A percentile compares a stretch with the other conserved stretches of the same genome.
Evolutionary conservation across 2,329 filamentous ascomycete species (phyloP).

Genomic region (Fusarium begoniae): DNA sequence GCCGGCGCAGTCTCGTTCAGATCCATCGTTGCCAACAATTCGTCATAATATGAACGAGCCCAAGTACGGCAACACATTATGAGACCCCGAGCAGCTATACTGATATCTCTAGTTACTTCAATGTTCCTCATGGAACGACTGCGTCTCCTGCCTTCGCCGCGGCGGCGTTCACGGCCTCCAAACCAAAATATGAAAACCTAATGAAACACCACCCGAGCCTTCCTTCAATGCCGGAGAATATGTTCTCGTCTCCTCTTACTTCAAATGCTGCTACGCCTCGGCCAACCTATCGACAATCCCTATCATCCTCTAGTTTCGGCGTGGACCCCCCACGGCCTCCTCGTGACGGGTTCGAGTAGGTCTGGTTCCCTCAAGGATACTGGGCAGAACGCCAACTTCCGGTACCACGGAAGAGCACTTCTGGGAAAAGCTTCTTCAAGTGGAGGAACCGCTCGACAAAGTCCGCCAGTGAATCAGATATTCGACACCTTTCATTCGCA

Average conservation of each 20-base stretch:
- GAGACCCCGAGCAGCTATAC: background rate
- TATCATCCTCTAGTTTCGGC: slow-evolving; percentile 37
- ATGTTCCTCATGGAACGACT: slow-evolving; percentile 35
- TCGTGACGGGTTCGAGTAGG: slow-evolving; percentile 66
- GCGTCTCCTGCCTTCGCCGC: slow-evolving; percentile 28
- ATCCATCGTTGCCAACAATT: slow-evolving; percentile 10
- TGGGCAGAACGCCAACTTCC: slow-evolving; percentile 65
- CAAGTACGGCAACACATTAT: slow-evolving; percentile 28
- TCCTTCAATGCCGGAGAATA: slow-evolving; percentile 19
- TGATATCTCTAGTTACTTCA: slow-evolving; percentile 46
- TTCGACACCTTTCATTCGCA: slow-evolving; percentile 27
- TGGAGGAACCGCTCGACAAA: slow-evolving; percentile 53
- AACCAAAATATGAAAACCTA: slow-evolving; percentile 3
- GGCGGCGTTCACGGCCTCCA: background rate
- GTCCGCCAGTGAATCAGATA: slow-evolving; percentile 48
- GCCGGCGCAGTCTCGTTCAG: slow-evolving; percentile 27
- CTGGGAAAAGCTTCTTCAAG: slow-evolving; percentile 50
- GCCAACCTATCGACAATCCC: background rate
- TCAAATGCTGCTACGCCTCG: slow-evolving; percentile 8
- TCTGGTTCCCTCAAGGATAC: slow-evolving; percentile 70
- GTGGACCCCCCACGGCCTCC: slow-evolving; percentile 66
- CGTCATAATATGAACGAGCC: slow-evolving; percentile 25
- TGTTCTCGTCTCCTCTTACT: background rate
- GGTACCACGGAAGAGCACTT: slow-evolving; percentile 45
- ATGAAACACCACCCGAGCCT: slow-evolving; percentile 33